Percentiles rank a stretch among this genome's conserved stretches.
Conservation (phyloP, 768 basidiomycete genomes). For the Calocera viscosa region DNA sequence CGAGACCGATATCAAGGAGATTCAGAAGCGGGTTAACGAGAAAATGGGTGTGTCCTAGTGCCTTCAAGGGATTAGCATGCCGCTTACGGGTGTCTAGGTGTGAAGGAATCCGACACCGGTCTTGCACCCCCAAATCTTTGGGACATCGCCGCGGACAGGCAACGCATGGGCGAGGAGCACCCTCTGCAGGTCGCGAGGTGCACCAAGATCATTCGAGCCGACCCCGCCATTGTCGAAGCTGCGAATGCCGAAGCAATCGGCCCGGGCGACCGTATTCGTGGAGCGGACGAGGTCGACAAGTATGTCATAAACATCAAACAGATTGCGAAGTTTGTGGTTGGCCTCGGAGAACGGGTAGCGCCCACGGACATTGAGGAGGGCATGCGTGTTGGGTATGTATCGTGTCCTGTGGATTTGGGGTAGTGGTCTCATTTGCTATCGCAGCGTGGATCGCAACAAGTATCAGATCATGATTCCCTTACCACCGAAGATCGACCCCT, state of each 20-base stretch:
- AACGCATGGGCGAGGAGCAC: constrained; percentile 83
- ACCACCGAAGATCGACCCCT: constrained; percentile 97
- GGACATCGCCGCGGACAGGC: constrained; percentile 88
- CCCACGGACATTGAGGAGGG: constrained; percentile 99
- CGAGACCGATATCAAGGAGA: constrained; percentile 85
- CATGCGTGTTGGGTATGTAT: constrained; percentile 94
- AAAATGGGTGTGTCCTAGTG: constrained; percentile 57
- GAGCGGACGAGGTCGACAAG: constrained; percentile 97
- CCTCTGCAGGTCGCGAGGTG: constrained; percentile 94
- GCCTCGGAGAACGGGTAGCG: constrained; percentile 88
- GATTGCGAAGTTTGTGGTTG: constrained; percentile 98
- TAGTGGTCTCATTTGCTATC: constrained; percentile 6
- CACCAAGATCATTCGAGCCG: constrained; percentile 90
- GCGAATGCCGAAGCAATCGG: constrained; percentile 55
- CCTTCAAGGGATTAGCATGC: neutral
- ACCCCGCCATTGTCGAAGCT: constrained; percentile 59
- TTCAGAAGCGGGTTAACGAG: constrained; percentile 95
- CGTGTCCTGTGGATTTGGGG: neutral
- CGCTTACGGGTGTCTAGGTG: constrained; percentile 37
- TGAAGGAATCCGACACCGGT: constrained; percentile 97
- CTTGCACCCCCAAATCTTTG: constrained; percentile 93
- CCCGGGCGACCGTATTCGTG: constrained; percentile 64
- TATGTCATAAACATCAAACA: constrained; percentile 99
- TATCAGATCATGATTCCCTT: constrained; percentile 98
- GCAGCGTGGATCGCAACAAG: constrained; percentile 84